Evolutionary conservation across 2,329 filamentous ascomycete genomes (phyloP), one percentile per base, ranked within the genome.

Genomic region (Pochonia chlamydosporia): DNA sequence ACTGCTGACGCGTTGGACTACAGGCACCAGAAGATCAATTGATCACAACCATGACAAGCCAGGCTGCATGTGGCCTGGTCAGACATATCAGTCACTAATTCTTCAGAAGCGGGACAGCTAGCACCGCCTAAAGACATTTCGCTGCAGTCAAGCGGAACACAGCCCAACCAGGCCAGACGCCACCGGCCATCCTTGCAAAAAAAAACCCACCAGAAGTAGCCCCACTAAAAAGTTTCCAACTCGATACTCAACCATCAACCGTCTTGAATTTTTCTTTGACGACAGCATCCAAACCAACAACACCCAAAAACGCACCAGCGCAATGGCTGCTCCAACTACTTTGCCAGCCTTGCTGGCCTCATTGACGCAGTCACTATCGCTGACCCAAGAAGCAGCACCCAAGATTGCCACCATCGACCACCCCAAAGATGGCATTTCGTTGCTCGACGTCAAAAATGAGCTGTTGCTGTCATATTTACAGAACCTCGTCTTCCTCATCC

Each of bases 391-490:
- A 49, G 82, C 84, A 5, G 76, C 84, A 0, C 81, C 85, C 0
- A 79, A 79, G 42, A 63, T 82, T 16, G 63, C 75, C n/a, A 65
- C 73, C 13, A 78, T 95, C 50, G 72, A 85, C 42, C 81, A 87
- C n/a, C 85, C 87, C 1, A 76, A 84, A 54, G 83, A 96, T 59
- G 92, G 93, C 61, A 93, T 99, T 49, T 96, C 93, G 1, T 81
- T 99, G 1, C 84, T 99, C 59, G 90, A 97, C 63, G 83, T 89
- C 54, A 99, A 99, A 72, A 97, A 95, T 68, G 93, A 99, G 63
- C 78, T 99, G n/a, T 82, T 99, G 16, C 82, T 99, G 33, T 92
- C 92, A 4, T 99, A 99, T 67, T 76, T 99, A 0, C 92, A 99
- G 60, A 95, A 96, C 59, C 81, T 97, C 4, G 88, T 93, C 39